Base-by-base conservation (phyloP, 805 yeast species). In the Jamesozyma jinghongensis region DNA sequence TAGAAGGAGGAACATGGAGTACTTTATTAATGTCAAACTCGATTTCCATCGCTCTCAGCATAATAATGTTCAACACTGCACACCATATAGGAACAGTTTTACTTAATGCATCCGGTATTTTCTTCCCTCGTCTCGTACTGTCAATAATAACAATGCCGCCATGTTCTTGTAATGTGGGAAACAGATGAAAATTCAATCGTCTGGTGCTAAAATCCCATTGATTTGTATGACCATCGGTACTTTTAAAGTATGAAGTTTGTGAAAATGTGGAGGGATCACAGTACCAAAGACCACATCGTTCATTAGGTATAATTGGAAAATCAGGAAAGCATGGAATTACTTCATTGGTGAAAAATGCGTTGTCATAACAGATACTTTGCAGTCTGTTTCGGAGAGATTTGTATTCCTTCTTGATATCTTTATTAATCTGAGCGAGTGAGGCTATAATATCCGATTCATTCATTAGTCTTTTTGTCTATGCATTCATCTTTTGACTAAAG, bases 41-140 rank as follows among this genome's bases (percentile, higher is more conserved):
- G 10, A 37, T 36, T 3, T 37, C 45, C 2, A 19, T 28, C 3
- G 46, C 51, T 17, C 67, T 75, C 42, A 69, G 69, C 57, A 77
- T 60, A 1, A 81, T 64, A 29, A 59, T 58, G 52, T 83, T 84
- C 16, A 86, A 42, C 4, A 84, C 86, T 0, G 88, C 83, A 60
- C 94, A 83, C 97, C 97, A 87, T 1, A 85, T 83, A 0, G 96
- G 96, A 1, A 87, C 68, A 0, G 95, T 87, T 51, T 87, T 87
- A 51, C 87, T 80, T 5, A 85, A 59, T 0, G 95, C 81, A 59
- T 87, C 97, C 0, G 97, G 95, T 62, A 86, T 77, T 19, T 73
- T 62, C 55, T 86, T 87, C 2, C 95, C 95, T 32, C 87, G 68
- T 46, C 95, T 65, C 0, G 96, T 86, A 12, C 94, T 85, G 59